Evolutionary conservation across 148 eudicot genomes (phyloP), one percentile per base, ranked within the genome.

Genomic region (Chenopodium suecicum): DNA sequence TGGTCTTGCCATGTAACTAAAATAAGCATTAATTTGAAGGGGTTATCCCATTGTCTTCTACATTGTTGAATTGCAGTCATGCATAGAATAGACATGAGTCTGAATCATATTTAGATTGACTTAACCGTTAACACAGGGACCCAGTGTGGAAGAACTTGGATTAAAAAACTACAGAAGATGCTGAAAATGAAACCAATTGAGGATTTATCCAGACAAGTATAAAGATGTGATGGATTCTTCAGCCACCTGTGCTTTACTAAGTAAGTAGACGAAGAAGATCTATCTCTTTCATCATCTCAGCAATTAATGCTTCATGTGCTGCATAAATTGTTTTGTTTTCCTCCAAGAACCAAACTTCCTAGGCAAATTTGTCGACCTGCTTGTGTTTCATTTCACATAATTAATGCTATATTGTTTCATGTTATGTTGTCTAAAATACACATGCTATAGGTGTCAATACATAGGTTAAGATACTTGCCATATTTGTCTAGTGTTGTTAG

Each of bases 1-100:
- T 72, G 67, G 71, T 65, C 4, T 13, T 76, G 20, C 25, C 77
- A 76, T 41, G 25, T 64, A 63, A 19, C 58, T 63, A 71, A 62
- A 73, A 32, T 71, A 80, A 50, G 78, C 20, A 47, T 75, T 84
- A 72, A 64, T 19, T 46, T 71, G 76, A 80, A 77, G 65, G 60
- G 58, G 81, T 72, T 64, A 62, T 76, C 52, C 70, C 48, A 50
- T 60, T 70, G 34, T 78, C 77, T 76, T 71, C 50, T 50, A 32
- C 48, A 23, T 84, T 84, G 68, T 71, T 77, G 78, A 47, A 47
- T 48, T 77, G 76, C 78, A 80, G 86, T 72, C 76, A 81, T 23
- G 56, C 77, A 74, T 64, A 78, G 69, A 77, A 34, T 65, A 77
- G 86, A 72, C 78, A 77, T 47, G 25, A 19, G 58, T 81, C 77